Conservation (phyloP, 2,329 filamentous ascomycete species). For the Colletotrichum simmondsii region DNA sequence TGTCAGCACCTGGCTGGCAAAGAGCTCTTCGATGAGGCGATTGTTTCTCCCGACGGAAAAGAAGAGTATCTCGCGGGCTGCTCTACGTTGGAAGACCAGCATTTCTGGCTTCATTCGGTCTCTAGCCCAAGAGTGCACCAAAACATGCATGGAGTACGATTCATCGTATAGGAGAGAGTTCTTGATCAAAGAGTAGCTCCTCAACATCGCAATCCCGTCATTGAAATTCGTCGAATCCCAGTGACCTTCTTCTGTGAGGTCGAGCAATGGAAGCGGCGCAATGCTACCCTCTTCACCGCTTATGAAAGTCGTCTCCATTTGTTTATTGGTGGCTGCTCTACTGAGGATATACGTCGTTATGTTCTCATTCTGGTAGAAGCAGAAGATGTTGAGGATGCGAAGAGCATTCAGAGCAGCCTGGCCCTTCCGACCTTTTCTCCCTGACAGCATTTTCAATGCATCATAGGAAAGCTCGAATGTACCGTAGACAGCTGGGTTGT, state of each 20-base stretch:
- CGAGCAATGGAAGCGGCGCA: neutral
- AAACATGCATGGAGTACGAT: slow-evolving; percentile 38
- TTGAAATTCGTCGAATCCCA: slow-evolving; percentile 16
- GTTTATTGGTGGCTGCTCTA: slow-evolving; percentile 20
- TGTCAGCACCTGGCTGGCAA: neutral
- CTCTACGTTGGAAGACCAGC: neutral
- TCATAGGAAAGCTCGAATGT: slow-evolving; percentile 41
- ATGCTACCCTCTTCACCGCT: neutral
- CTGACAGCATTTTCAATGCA: slow-evolving; percentile 22
- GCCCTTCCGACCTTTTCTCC: too few species aligned
- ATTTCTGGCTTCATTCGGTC: slow-evolving; percentile 15
- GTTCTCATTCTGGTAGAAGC: slow-evolving; percentile 43
- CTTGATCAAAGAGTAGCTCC: slow-evolving; percentile 37
- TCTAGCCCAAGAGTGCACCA: slow-evolving; percentile 40
- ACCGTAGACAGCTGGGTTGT: slow-evolving; percentile 37
- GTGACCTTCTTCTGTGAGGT: neutral
- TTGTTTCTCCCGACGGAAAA: neutral
- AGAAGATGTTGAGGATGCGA: slow-evolving; percentile 39
- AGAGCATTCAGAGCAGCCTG: slow-evolving; percentile 39
- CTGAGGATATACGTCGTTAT: slow-evolving; percentile 33
- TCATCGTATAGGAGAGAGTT: neutral
- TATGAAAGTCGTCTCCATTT: neutral
- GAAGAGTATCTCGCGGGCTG: slow-evolving; percentile 16
- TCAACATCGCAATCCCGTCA: slow-evolving; percentile 17
- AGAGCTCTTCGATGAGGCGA: neutral